A percentile compares a stretch with the other conserved stretches of the same genome.
Evolutionary conservation across 1,284 basidiomycete genomes (phyloP).

Genomic region (Ceratobasidium theobromae): DNA sequence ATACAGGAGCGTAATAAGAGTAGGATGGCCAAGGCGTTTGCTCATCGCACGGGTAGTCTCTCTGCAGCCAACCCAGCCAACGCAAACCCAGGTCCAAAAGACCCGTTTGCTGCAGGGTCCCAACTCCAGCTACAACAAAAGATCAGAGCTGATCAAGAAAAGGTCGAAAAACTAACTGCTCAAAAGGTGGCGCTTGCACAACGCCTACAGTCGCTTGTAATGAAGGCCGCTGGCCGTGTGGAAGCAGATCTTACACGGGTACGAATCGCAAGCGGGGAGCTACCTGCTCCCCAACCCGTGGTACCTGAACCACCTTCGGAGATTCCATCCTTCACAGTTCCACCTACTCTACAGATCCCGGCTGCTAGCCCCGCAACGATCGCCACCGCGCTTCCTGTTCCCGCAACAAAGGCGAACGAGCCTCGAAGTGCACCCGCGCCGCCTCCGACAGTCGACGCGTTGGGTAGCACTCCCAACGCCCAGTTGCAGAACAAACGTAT

Average conservation of each 20-base stretch:
- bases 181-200: conserved; percentile 60
- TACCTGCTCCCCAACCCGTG: conserved; percentile 13
- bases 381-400: conserved; percentile 9
- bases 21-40: conserved; percentile 53
- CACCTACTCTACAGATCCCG: conserved; percentile 29
- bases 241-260: conserved; percentile 59
- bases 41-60: conserved; percentile 36
- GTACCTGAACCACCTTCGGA: conserved; percentile 38
- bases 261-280: conserved; percentile 49
- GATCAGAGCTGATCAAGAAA: conserved; percentile 54
- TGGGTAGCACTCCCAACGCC: conserved; percentile 27
- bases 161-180: conserved; percentile 54
- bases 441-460: not conserved
- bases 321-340: conserved; percentile 24
- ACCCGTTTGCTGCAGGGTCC: conserved; percentile 41
- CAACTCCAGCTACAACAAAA: conserved; percentile 49
- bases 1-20: conserved; percentile 54
- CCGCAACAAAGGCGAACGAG: conserved; percentile 7
- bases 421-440: conserved; percentile 10
- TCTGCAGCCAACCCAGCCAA: conserved; percentile 30
- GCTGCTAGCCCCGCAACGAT: conserved; percentile 32
- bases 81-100: conserved; percentile 43
- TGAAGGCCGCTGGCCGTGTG: conserved; percentile 55
- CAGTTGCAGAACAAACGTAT: conserved; percentile 21
- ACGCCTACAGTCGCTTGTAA: conserved; percentile 55